Base-by-base conservation (phyloP, 1,284 basidiomycete species). In the Rhodotorula mucilaginosa region DNA sequence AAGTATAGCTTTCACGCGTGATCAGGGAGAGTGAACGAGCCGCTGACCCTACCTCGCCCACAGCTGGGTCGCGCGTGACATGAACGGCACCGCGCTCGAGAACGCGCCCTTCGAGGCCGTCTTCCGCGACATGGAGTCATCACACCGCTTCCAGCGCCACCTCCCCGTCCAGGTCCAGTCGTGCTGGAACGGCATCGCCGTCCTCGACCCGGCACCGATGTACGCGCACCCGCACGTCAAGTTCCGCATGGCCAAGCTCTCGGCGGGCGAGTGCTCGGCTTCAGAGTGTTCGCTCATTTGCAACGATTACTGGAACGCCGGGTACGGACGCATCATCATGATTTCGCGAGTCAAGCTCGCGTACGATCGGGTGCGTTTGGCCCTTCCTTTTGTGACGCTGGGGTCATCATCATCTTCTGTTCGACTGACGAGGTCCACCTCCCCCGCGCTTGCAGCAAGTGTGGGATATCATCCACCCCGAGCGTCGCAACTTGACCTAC, bases 131-230 rank as follows among this genome's bases (percentile, higher is more conserved):
- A 80, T 85, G 23, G 82, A 87, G 48, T 91, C 90, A 2, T 86
- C 88, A 39, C 84, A 88, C 68, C 87, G 92, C 51, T 97, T 93
- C 86, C 90, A 92, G 81, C 85, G 87, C 49, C 94, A 97, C 81
- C 85, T 97, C 0, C 94, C 94, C 1, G 84, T 97, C 46, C 94
- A 97, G 81, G 92, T 97, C 31, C 94, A 97, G 83, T 90, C 90
- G 6, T 97, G 94, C 83, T 97, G 94, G 94, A 97, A 97, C 81
- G 94, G 94, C 51, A 90, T 97, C 75, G 93, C 93, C 29, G 84
- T 97, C 5, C 86, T 97, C 61, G 94, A 97, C 81, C 93, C 94
- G 0, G 93, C 89, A 13, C 93, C 94, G 5, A 90, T 97, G 82
- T 97, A 97, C 82, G 85, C 86, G 2, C 89, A 90, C 1, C 91